A percentile compares a stretch with the other conserved stretches of the same genome.
Conservation (phyloP, 371 early-diverging fungal species). For the Mycotypha africana region DNA sequence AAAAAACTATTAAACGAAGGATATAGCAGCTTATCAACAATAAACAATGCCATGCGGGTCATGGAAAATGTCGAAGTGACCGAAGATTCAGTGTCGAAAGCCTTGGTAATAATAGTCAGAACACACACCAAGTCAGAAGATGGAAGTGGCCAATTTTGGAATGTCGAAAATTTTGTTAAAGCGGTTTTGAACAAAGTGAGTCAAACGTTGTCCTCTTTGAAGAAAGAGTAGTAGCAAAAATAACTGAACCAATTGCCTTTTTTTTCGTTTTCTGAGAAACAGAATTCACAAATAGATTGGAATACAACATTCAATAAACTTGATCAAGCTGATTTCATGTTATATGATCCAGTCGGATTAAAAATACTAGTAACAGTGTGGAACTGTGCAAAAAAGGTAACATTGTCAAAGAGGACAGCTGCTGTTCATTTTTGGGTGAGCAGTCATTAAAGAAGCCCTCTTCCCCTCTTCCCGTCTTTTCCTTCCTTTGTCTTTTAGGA, state of each 20-base stretch:
- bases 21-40: constrained; percentile 17
- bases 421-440: too few relatives aligned
- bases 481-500: too few relatives aligned
- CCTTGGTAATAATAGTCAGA: constrained; percentile 27
- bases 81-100: constrained; percentile 29
- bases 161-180: constrained; percentile 28
- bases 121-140: constrained; percentile 25
- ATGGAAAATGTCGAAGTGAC: constrained; percentile 24
- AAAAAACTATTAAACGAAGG: constrained; percentile 29
- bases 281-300: constrained; percentile 62
- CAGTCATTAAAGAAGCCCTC: too few relatives aligned
- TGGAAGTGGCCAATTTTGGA: constrained; percentile 26
- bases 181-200: constrained; percentile 27
- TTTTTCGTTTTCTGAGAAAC: neutral
- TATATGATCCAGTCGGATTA: constrained; percentile 55
- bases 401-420: too few relatives aligned
- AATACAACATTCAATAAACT: constrained; percentile 48
- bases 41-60: constrained; percentile 27
- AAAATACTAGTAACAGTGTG: constrained; percentile 58
- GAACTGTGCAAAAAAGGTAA: constrained; percentile 57
- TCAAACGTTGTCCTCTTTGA: neutral
- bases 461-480: too few relatives aligned
- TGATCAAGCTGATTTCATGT: constrained; percentile 63
- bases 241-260: too few relatives aligned
- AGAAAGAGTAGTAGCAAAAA: too few relatives aligned